Base-by-base conservation (phyloP, 768 basidiomycete species). In the Astraeus odoratus region DNA sequence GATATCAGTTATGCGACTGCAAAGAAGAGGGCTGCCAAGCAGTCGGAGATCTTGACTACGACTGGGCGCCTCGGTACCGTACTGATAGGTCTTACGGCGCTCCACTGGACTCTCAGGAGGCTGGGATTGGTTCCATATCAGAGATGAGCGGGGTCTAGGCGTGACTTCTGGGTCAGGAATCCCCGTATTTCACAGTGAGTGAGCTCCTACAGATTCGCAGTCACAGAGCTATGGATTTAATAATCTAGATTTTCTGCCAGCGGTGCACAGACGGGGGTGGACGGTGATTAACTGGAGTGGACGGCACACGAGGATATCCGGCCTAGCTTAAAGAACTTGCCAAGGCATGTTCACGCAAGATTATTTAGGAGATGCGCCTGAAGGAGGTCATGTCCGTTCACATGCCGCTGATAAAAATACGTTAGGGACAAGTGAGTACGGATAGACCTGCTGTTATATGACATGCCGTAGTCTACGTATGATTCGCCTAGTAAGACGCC, bases 1-100 rank as follows among this genome's bases (percentile, higher is more conserved):
- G 95, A 98, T 66, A 80, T 99, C 56, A 84, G 83, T 61, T 99
- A 99, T 60, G 80, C 82, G 45, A 81, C 80, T 40, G 94, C 84
- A 18, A 76, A 78, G 60, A 73, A 70, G 59, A 82, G 80, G 64
- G 84, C 84, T 46, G 71, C 65, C 49, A 68, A 73, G 59, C 95
- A 99, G 67, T 69, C 75, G n/a, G 63, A 60, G 24, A 72, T 88
- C 43, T 67, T 97, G 50, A 62, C 68, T 42, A 59, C 64, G 40
- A 57, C 73, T 12, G 76, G 73, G 19, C 75, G 76, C 71, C 57
- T 70, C 53, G 76, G 75, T 43, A 65, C 73, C 48, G 63, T 61
- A 37, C 53, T 68, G 44, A 50, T 76, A 52, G 71, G 73, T 35
- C 66, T 65, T 54, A 65, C 63, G 47, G 73, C 68, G 40, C 54